These are phyloP conservation scores for Scopulariopsis brevicaulis DNA, from an alignment of 2,329 filamentous ascomycete species.

Conservation along the genomic window DNA sequence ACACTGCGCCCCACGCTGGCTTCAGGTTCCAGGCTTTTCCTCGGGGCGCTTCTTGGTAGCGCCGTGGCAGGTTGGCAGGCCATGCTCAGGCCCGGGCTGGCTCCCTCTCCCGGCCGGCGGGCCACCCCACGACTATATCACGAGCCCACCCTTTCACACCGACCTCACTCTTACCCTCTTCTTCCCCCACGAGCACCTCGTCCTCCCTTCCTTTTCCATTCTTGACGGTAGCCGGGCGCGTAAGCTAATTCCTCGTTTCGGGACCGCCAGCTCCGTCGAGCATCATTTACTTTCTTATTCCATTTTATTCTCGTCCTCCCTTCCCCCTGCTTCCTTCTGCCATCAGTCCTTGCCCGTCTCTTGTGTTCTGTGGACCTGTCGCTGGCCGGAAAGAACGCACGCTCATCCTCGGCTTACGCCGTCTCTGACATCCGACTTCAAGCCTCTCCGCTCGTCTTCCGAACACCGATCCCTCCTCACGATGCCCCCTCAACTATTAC, in stretches of 20 bases:
- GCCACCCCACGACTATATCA: slow-evolving; percentile 3
- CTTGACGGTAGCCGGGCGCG: slow-evolving; percentile 49
- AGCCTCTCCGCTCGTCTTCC: background rate
- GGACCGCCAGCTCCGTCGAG: slow-evolving; percentile 36
- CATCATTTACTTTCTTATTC: slow-evolving; percentile 29
- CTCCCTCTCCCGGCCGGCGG: background rate
- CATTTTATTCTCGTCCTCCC: slow-evolving; percentile 8
- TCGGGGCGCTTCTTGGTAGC: background rate
- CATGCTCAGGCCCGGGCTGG: background rate
- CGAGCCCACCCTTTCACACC: slow-evolving; percentile 7
- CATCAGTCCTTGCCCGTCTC: slow-evolving; percentile 6
- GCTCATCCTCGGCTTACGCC: background rate
- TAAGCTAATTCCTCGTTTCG: slow-evolving; percentile 45
- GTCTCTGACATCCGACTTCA: background rate
- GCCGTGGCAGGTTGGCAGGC: background rate
- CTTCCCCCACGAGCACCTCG: slow-evolving; percentile 44
- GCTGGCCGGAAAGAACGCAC: slow-evolving; percentile 7
- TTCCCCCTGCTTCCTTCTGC: slow-evolving; percentile 9
- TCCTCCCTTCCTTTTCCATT: slow-evolving; percentile 37
- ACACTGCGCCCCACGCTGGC: background rate
- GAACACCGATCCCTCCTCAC: slow-evolving; percentile 10
- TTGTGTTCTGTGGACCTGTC: slow-evolving; percentile 2
- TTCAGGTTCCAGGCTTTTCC: background rate
- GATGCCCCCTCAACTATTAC: slow-evolving; percentile 90
- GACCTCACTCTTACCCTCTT: slow-evolving; percentile 28